Evolutionary conservation across 75 land plant genomes (phyloP), one percentile per base, ranked within the genome.

Genomic region (Cunninghamia lanceolata): DNA sequence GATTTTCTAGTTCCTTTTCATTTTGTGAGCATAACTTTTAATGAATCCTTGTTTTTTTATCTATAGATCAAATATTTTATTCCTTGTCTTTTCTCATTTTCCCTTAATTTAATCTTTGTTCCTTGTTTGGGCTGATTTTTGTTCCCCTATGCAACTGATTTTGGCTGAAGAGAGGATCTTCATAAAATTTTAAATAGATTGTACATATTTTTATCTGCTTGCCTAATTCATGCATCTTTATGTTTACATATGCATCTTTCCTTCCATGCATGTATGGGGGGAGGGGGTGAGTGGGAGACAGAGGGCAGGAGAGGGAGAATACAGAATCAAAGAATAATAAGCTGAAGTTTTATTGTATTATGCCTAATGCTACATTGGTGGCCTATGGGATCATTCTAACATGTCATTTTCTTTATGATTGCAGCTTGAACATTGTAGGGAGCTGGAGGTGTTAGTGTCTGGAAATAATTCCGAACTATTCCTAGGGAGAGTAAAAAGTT

Each of bases 401-500:
- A 77, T 11, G 16, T 13, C 38, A 17, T 17, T 77, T 77, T 77
- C 43, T 38, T 39, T 38, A 30, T 38, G 13, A 19, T 39, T 77
- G 42, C 82, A 79, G 82, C 43, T 79, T 79, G 82, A 79, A 43
- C 47, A 43, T 79, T 79, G 82, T 42, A 43, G 3, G 43, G 47
- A 79, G 45, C 32, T 79, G 82, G 39, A 79, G 82, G 82, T 79
- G 45, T 79, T 46, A 21, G 21, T 79, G 1, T 79, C 45, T 79
- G 47, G 82, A 79, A 79, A 43, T 43, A 79, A 79, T 79, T 79
- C 14, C 7, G 82, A 79, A 21, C 82, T 79, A 79, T 79, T 21
- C 21, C 47, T 28, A 25, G 82, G 82, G 30, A 79, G 82, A 43
- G 82, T 79, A 21, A 42, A 39, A 79, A 79, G 10, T 28, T 25